A percentile compares a stretch with the other conserved stretches of the same genome.
phyloP scores from a whole-genome alignment of 176 grass and related monocot genomes.

The Oryza officinalis region DNA sequence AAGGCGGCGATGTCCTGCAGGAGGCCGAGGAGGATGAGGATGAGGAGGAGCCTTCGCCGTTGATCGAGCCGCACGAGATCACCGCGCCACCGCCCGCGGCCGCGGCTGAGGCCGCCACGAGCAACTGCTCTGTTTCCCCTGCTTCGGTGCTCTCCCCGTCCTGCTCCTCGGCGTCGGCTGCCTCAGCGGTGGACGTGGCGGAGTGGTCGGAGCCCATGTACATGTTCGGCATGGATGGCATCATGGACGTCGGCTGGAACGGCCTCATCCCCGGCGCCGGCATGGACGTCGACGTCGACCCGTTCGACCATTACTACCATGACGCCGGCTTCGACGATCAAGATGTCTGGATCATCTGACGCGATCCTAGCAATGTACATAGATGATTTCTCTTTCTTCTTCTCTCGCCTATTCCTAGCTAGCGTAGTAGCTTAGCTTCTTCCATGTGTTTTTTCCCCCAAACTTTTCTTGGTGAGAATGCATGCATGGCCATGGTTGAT shows the following conservation, averaged over 20 bases:
- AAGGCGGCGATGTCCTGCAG: neutral
- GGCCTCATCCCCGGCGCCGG: conserved; percentile 18
- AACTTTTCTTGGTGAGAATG: neutral
- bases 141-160: conserved; percentile 53
- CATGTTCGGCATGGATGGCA: conserved; percentile 59
- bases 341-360: conserved; percentile 38
- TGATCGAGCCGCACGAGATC: conserved; percentile 8
- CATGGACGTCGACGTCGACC: conserved; percentile 1
- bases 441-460: conserved; percentile 17
- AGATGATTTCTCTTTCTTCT: neutral
- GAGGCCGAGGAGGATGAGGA: neutral
- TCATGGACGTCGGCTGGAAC: conserved; percentile 48
- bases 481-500: conserved; percentile 3
- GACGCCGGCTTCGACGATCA: conserved; percentile 37
- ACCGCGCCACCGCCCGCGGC: neutral
- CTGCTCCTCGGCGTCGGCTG: conserved; percentile 32
- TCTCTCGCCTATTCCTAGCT: neutral
- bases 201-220: conserved; percentile 73
- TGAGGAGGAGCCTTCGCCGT: neutral
- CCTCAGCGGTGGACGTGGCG: conserved; percentile 40
- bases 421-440: conserved; percentile 5
- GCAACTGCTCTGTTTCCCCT: conserved; percentile 41
- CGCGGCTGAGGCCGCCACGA: neutral
- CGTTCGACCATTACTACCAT: conserved; percentile 46
- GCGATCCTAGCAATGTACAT: conserved; percentile 27